phyloP scores from a whole-genome alignment of 352 stramenopile species.

The Sclerospora graminicola region DNA sequence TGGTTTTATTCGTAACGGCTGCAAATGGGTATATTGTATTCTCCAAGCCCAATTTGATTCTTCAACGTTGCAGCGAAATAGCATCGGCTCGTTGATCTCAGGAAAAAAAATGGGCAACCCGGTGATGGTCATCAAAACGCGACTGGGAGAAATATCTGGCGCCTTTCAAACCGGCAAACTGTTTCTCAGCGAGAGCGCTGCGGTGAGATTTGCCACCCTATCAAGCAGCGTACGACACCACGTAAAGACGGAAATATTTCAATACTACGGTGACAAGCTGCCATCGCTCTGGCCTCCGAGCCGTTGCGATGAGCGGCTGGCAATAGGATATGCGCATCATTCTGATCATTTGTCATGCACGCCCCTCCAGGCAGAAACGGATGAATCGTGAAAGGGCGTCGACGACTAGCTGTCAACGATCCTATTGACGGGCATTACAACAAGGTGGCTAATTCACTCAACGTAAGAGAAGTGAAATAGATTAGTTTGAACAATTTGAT shows the following conservation, averaged over 20 bases:
- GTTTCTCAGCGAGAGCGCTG: slow-evolving; percentile 13
- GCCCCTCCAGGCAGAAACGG: slow-evolving; percentile 15
- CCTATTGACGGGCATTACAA: slow-evolving; percentile 7
- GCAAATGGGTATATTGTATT: neutral
- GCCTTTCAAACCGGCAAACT: slow-evolving; percentile 5
- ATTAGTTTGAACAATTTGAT: neutral
- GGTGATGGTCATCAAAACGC: slow-evolving; percentile 19
- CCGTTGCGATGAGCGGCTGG: slow-evolving; percentile 14
- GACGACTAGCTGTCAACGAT: slow-evolving; percentile 14
- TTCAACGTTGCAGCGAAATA: neutral
- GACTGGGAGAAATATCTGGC: slow-evolving; percentile 2
- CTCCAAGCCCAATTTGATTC: neutral
- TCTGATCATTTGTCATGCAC: slow-evolving; percentile 1
- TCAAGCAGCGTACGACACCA: slow-evolving; percentile 9
- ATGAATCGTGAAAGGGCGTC: slow-evolving; percentile 12
- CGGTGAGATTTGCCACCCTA: slow-evolving; percentile 3
- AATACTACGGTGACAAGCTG: neutral
- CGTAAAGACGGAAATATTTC: slow-evolving; percentile 17
- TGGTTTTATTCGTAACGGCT: slow-evolving; percentile 17
- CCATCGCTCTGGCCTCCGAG: slow-evolving; percentile 1
- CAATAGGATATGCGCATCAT: slow-evolving; percentile 15
- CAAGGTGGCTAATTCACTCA: neutral
- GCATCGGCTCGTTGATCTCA: neutral
- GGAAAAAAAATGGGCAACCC: neutral
- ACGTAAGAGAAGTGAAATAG: neutral